Conservation (phyloP, 2,329 filamentous ascomycete species). For the Nannizziopsis arthrosporioides region DNA sequence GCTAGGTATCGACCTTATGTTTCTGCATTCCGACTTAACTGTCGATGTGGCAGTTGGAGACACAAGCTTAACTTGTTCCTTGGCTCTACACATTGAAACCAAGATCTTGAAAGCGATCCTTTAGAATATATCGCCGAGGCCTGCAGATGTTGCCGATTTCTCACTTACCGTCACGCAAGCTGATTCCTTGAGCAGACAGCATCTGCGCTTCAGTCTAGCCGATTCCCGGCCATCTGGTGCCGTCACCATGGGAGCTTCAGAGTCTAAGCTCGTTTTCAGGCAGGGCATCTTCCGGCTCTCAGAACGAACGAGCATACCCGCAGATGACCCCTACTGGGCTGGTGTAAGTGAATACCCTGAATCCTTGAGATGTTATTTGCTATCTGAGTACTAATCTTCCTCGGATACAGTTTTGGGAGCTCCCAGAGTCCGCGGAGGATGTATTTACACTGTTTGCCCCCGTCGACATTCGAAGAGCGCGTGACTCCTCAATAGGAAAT, state of each 20-base stretch:
- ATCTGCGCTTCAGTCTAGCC: not conserved
- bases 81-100: not conserved
- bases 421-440: constrained; percentile 90
- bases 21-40: not conserved
- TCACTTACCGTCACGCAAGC: not conserved
- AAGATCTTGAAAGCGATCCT: not conserved
- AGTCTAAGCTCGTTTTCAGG: constrained; percentile 98
- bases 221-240: not conserved
- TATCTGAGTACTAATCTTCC: not conserved
- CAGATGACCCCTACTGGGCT: constrained; percentile 86
- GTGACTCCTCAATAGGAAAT: constrained; percentile 75
- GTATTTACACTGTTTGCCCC: constrained; percentile 92
- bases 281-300: constrained; percentile 93
- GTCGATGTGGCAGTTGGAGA: constrained; percentile 3
- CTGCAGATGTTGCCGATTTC: not conserved
- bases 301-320: constrained; percentile 76
- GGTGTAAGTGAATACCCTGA: constrained; percentile 48
- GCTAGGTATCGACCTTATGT: not conserved
- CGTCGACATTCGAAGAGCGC: constrained; percentile 73
- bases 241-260: constrained; percentile 79
- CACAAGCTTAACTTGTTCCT: constrained; percentile 3
- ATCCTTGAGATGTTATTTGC: not conserved
- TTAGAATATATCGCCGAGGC: not conserved
- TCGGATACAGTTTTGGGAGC: constrained; percentile 74
- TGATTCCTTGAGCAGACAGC: not conserved